phyloP scores from a whole-genome alignment of 257 asterid genomes.

The Solanum piurae region DNA sequence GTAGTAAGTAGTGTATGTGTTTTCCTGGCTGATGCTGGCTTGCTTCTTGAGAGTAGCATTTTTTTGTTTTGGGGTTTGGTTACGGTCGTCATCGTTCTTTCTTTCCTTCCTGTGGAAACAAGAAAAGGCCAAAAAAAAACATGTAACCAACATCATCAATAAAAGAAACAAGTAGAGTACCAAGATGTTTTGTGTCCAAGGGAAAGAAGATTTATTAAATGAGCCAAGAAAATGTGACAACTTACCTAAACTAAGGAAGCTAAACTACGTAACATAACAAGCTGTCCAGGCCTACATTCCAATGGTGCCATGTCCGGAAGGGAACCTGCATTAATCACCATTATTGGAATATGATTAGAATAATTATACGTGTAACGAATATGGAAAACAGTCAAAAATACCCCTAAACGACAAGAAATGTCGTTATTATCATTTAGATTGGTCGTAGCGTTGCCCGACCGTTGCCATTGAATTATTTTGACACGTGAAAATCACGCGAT shows the following conservation, averaged over 20 bases:
- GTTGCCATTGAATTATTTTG: neutral
- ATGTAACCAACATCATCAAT: conserved; percentile 14
- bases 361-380: neutral
- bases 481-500: neutral
- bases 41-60: neutral
- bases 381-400: neutral
- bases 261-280: conserved; percentile 22
- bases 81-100: conserved; percentile 5
- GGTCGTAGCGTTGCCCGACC: neutral
- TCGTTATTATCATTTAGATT: neutral
- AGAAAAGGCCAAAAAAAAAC: conserved; percentile 15
- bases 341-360: neutral
- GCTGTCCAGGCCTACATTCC: conserved; percentile 45
- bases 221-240: neutral
- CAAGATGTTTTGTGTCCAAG: neutral
- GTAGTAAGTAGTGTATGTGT: conserved; percentile 16
- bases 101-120: conserved; percentile 20
- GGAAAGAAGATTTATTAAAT: neutral
- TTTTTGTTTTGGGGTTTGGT: neutral
- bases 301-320: conserved; percentile 63
- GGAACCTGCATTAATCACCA: conserved; percentile 32
- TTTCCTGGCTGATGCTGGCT: conserved; percentile 3
- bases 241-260: conserved; percentile 38
- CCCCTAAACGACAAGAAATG: neutral
- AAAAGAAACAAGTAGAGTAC: conserved; percentile 9